Percentiles rank a stretch among this genome's conserved stretches.
phyloP scores from a whole-genome alignment of 768 basidiomycete species.

The Cystobasidium tubakii region DNA sequence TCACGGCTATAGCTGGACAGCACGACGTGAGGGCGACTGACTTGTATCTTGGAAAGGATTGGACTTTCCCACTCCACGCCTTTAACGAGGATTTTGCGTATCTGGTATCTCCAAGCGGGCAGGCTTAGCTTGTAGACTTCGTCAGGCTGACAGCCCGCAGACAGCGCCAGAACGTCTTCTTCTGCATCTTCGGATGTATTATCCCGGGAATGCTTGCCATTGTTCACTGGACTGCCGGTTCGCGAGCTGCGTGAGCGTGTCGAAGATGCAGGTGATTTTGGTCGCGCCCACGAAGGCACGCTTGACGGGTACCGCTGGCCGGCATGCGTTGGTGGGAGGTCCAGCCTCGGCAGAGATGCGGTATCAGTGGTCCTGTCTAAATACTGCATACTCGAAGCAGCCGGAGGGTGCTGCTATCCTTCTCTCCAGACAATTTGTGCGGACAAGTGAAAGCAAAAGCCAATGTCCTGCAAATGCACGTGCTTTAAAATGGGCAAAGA shows the following conservation, averaged over 20 bases:
- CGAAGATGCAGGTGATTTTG: conserved; percentile 15
- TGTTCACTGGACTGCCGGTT: neutral
- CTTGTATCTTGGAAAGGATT: conserved; percentile 38
- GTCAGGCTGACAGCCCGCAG: conserved; percentile 34
- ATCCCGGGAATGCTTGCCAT: neutral
- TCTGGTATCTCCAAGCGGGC: conserved; percentile 36
- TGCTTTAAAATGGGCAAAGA: no score
- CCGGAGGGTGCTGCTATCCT: neutral
- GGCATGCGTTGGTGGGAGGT: neutral
- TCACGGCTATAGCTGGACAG: no score
- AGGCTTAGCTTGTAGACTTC: conserved; percentile 22
- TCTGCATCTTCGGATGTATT: neutral
- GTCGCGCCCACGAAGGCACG: conserved; percentile 32
- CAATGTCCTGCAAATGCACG: no score
- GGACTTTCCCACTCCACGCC: conserved; percentile 40
- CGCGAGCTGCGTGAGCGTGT: neutral
- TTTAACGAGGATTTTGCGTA: conserved; percentile 35
- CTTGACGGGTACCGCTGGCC: conserved; percentile 17
- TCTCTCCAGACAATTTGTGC: neutral
- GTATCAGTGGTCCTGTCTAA: neutral
- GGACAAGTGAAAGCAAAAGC: no score
- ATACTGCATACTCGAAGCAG: neutral
- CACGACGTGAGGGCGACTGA: neutral
- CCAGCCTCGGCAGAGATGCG: neutral
- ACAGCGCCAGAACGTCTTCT: conserved; percentile 14